phyloP scores from a whole-genome alignment of 2,329 filamentous ascomycete genomes.

The Annulohypoxylon truncatum region DNA sequence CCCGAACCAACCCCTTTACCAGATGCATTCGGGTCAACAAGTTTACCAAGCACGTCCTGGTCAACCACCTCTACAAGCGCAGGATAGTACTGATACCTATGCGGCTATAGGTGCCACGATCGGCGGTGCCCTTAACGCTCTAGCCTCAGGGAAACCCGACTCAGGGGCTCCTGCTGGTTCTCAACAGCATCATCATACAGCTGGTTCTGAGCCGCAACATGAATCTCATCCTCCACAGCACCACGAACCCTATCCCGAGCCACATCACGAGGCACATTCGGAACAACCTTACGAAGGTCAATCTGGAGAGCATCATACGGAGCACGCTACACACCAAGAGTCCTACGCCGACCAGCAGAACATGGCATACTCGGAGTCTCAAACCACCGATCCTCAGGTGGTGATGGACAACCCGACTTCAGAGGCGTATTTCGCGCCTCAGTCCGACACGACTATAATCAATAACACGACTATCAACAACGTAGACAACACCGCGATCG shows the following conservation, averaged over 20 bases:
- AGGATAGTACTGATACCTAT: constrained; percentile 25
- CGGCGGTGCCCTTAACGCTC: constrained; percentile 18
- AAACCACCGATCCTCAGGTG: constrained; percentile 7
- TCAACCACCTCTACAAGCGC: constrained; percentile 20
- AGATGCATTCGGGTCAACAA: constrained; percentile 16
- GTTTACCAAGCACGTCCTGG: constrained; percentile 12
- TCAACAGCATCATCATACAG: constrained; percentile 3
- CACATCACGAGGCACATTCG: not conserved
- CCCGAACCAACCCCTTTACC: constrained; percentile 23
- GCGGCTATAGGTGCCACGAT: constrained; percentile 27
- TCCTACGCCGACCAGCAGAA: constrained; percentile 17
- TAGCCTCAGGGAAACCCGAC: constrained; percentile 4
- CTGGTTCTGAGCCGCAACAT: constrained; percentile 6
- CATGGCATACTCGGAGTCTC: constrained; percentile 5
- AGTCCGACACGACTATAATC: constrained; percentile 28
- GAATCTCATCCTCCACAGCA: constrained; percentile 11
- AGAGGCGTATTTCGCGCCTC: constrained; percentile 22
- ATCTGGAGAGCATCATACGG: constrained; percentile 5
- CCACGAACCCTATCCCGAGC: constrained; percentile 6
- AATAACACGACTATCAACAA: constrained; percentile 32
- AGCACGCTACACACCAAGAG: constrained; percentile 2
- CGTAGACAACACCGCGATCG: constrained; percentile 18
- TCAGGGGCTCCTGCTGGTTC: constrained; percentile 1
- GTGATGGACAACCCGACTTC: constrained; percentile 19
- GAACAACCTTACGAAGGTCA: constrained; percentile 3